phyloP scores from a whole-genome alignment of 2,329 filamentous ascomycete genomes.

The Colletotrichum echinochloae region DNA sequence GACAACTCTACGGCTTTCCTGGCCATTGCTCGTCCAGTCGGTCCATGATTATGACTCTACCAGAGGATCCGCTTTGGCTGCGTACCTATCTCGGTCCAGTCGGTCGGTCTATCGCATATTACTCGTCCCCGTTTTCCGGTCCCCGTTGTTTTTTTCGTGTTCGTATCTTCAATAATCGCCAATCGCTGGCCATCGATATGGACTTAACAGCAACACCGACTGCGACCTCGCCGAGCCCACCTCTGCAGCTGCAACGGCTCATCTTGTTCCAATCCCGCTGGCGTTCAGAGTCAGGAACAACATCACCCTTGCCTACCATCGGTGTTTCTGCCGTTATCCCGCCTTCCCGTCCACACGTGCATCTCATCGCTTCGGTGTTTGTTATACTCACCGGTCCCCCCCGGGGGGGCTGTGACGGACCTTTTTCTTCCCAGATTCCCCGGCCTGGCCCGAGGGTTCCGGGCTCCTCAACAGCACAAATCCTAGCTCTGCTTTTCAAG shows the following conservation, averaged over 20 bases:
- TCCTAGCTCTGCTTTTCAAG: neutral
- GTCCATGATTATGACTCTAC: neutral
- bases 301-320: neutral
- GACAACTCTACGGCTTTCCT: neutral
- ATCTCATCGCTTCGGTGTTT: constrained; percentile 7
- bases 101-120: neutral
- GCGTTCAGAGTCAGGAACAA: too few species aligned
- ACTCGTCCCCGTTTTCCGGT: constrained; percentile 11
- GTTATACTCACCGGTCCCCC: constrained; percentile 21
- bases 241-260: constrained; percentile 1
- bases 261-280: neutral
- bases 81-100: too few species aligned
- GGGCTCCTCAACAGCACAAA: neutral
- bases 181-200: constrained; percentile 6
- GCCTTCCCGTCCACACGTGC: neutral
- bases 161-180: constrained; percentile 30
- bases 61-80: too few species aligned
- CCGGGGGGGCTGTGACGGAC: neutral
- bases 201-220: constrained; percentile 22
- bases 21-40: neutral
- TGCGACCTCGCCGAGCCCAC: constrained; percentile 19
- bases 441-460: neutral
- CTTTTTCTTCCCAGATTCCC: constrained; percentile 1
- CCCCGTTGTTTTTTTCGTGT: constrained; percentile 38
- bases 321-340: neutral